Evolutionary conservation across 164 flowering plant genomes (phyloP), one percentile per base, ranked within the genome.

Genomic region (Vitis rupestris): DNA sequence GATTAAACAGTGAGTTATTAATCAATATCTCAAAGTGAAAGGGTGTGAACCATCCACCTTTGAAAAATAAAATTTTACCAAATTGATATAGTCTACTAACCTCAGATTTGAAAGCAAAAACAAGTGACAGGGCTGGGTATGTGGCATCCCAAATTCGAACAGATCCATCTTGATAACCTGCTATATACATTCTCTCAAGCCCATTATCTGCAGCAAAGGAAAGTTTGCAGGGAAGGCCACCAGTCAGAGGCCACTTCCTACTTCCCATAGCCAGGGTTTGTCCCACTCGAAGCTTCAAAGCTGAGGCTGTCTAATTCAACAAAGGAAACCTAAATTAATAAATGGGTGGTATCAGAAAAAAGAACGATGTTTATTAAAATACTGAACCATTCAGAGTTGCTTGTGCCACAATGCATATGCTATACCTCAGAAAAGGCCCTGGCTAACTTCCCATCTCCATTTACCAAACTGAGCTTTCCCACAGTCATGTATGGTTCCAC

Each of bases 161-260:
- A 64, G 97, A 86, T 72, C 97, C 98, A 85, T 94, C 92, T 59
- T 83, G 76, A 76, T 91, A 94, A 75, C 98, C 97, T 50, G 87
- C 85, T 57, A 88, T 69, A 74, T 77, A 94, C 19, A 94, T 12
- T 73, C 82, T 84, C 77, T 82, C 82, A 65, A 86, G 72, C 57
- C 54, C 70, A 62, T 74, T 64, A 65, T 74, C 80, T 62, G 82
- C 86, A 44, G 82, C 65, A 56, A 67, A 65, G 23, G 72, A 66
- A 37, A 76, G 47, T 61, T 75, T 80, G 70, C 78, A 74, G 49
- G 81, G 85, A 62, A 89, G 76, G 10, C 95, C 96, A 62, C 98
- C 97, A 63, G 90, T 88, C 72, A 94, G 67, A 70, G 90, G 89
- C 96, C 96, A 90, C 80, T 77, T 79, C 64, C 72, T 71, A 66